Evolutionary conservation across 768 basidiomycete genomes (phyloP), one percentile per base, ranked within the genome.

Genomic region (Leucosporidium creatinivorum): DNA sequence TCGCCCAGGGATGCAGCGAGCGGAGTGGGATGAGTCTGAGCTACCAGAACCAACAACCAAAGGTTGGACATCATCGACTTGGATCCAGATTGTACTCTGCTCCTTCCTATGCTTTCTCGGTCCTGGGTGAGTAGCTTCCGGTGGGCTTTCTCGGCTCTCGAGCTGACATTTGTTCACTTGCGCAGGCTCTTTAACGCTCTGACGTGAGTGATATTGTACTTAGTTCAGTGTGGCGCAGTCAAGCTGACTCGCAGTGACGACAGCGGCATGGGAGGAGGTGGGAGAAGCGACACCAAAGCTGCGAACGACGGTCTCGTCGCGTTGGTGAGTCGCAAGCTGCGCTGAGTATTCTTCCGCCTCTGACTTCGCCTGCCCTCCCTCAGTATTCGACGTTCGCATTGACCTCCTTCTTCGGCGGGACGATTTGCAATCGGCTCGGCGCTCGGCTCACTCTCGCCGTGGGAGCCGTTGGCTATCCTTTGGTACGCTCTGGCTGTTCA

Each of bases 341-440:
- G n/a, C n/a, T n/a, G n/a, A n/a, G n/a, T n/a, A n/a, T n/a, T n/a
- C n/a, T n/a, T n/a, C n/a, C n/a, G n/a, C n/a, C n/a, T n/a, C n/a
- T n/a, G n/a, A n/a, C n/a, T n/a, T n/a, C n/a, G n/a, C n/a, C n/a
- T n/a, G n/a, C n/a, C n/a, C n/a, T n/a, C n/a, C 25, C 87, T 4
- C 78, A 89, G 19, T 90, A 91, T 73, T 78, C 85, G 4, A 83
- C 82, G 4, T 87, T 87, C 72, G 84, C 86, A 4, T 78, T 83
- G 66, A 81, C 80, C 19, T 84, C 84, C 0, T 87, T 88, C 80
- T 86, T 87, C 65, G 81, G 87, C 3, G 68, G 89, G 21, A 87
- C 88, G 7, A 79, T 90, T 75, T 89, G 89, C 79, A 93, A 93
- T 70, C 84, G 84, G 63, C 80, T 93, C 31, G 91, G 91, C n/a